phyloP scores from a whole-genome alignment of 202 grass and related monocot species.

The Eragrostis tef region DNA sequence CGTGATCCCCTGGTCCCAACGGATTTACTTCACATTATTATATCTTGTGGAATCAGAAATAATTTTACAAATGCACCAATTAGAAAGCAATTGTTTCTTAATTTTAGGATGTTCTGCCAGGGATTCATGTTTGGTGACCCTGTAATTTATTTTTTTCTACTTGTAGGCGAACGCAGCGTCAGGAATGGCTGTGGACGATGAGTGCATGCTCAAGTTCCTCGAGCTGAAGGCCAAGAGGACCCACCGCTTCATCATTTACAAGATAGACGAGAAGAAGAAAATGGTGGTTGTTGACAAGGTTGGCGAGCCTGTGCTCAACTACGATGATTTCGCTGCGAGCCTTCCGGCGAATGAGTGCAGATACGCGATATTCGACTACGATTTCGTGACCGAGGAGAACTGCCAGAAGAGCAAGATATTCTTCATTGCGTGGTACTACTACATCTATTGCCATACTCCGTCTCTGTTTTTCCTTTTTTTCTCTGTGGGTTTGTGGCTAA shows the following conservation, averaged over 20 bases:
- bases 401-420: conserved; percentile 97
- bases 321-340: conserved; percentile 65
- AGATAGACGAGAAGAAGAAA: conserved; percentile 83
- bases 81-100: background rate
- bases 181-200: conserved; percentile 77
- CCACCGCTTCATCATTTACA: conserved; percentile 78
- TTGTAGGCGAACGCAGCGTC: conserved; percentile 72
- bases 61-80: background rate
- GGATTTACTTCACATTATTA: background rate
- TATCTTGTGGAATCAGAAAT: background rate
- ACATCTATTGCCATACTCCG: background rate
- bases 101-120: background rate
- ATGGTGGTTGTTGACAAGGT: conserved; percentile 82
- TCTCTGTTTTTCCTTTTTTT: background rate
- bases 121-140: background rate
- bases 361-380: conserved; percentile 78
- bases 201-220: conserved; percentile 77
- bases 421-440: conserved; percentile 72
- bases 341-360: conserved; percentile 74
- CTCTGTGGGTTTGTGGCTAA: background rate
- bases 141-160: background rate
- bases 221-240: conserved; percentile 80
- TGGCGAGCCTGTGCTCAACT: conserved; percentile 56
- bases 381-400: conserved; percentile 75
- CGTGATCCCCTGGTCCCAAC: background rate